Evolutionary conservation across 129 eudicot species (phyloP), one percentile per base, ranked within the genome.

Genomic region (Calendula officinalis): DNA sequence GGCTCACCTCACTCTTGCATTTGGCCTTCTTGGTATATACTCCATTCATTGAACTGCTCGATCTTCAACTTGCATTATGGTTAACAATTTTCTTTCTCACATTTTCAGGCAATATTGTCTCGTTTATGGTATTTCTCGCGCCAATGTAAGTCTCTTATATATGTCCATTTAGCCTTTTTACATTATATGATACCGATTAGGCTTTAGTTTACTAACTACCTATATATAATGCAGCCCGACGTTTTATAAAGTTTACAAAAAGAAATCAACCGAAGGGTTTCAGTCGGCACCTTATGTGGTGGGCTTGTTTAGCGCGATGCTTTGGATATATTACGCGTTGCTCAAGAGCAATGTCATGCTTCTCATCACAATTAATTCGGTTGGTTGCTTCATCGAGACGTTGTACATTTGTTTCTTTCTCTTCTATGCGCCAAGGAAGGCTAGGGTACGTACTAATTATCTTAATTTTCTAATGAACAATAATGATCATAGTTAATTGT

Each of bases 191-290:
- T n/a, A n/a, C n/a, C n/a, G n/a, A n/a, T n/a, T n/a, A n/a, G n/a
- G n/a, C n/a, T n/a, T n/a, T n/a, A n/a, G n/a, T n/a, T n/a, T n/a
- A n/a, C n/a, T n/a, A n/a, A n/a, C n/a, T n/a, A n/a, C n/a, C n/a
- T n/a, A n/a, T n/a, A n/a, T n/a, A n/a, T n/a, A 45, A 58, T 39
- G 62, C 82, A 87, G 95, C 22, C 90, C 95, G 13, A 87, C 95
- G 1, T 87, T 83, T 56, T 78, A 75, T 47, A 56, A 74, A 35
- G 80, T 87, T 8, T 83, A 83, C 68, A 83, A 87, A 78, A 87
- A 74, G 82, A 87, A 87, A 78, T 78, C 90, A 35, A 83, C 87
- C 0, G 83, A 81, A 71, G 95, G 89, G 52, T 87, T 78, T 64
- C 90, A 87, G 57, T 81, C 85, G 0, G 50, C 83, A 16, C 95